Base-by-base conservation (phyloP, 2,329 filamentous ascomycete species). In the Mycosphaerelloides madeirae region DNA sequence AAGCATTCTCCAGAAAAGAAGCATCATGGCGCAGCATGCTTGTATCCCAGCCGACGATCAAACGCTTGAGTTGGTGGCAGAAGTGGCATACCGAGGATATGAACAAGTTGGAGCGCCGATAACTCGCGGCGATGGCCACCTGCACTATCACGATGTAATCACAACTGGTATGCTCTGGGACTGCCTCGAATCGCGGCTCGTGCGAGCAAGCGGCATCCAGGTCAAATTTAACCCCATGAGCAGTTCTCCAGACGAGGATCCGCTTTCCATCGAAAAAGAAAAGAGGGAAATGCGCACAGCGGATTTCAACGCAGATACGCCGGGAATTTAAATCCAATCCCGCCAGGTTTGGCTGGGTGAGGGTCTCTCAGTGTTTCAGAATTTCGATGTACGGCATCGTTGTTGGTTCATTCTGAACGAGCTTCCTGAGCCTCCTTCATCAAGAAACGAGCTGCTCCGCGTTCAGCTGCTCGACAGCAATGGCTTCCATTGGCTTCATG, bases 21-120 rank as follows among this genome's bases (percentile, higher is more conserved):
- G 49, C 49, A 22, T 52, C 46, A 9, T 52, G 49, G 49, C 38
- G 49, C 8, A 45, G 43, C 11, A 52, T 52, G 49, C 29, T 41
- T 19, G 35, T 52, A 16, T 41, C 38, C 7, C 49, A 52, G 25
- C 49, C 49, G 6, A 45, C 49, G 2, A 31, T 52, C 14, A 5
- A 18, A 6, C 39, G 43, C 2, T 19, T 52, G 7, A 42, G 46
- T 29, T 52, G 46, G 45, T 49, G 46, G 45, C 45, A 52, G 33
- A 28, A 43, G n/a, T 52, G 49, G 49, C 31, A 34, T n/a, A 7
- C 40, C 9, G 35, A 22, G 7, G 15, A 19, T 8, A n/a, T 18
- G 9, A 38, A 12, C 9, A 38, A 22, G 11, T 8, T 8, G 11
- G 19, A 8, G 3, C 3, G 6, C 18, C 35, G 7, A 3, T 38